Evolutionary conservation across 345 rosid genomes (phyloP), one percentile per base, ranked within the genome.

Genomic region (Kandelia obovata): DNA sequence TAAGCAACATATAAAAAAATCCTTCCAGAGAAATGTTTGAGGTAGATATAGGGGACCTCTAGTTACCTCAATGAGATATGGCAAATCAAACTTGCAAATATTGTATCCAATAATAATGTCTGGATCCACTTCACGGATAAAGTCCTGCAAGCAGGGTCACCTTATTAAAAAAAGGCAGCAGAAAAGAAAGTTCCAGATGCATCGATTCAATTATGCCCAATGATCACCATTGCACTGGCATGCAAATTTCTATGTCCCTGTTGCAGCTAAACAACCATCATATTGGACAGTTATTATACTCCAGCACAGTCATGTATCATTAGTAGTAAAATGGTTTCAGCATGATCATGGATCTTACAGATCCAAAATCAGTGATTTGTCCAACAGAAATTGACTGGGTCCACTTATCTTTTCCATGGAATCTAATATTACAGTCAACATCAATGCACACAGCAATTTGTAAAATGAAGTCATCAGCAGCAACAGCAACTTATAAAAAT

Each of bases 61-160:
- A 68, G 62, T 74, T 84, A 95, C 99, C 99, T 95, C 96, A 37
- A 95, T 87, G 72, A 95, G 91, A 81, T 95, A 95, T 26, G 99
- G 99, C 83, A 95, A 77, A 82, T 95, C 99, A 72, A 95, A 95
- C 71, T 92, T 95, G 92, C 99, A 95, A 74, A 95, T 95, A 76
- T 95, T 95, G 72, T 91, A 95, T 58, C 99, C 99, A 80, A 95
- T 95, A 68, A 95, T 87, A 77, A 95, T 81, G 83, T 95, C 99
- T 64, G 99, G 99, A 79, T 95, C 99, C 66, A 88, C 96, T 77
- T 87, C 93, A 71, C 87, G 84, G 65, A 95, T 82, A 69, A 92
- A 83, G 70, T 92, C 92, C 97, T 95, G 93, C 81, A 81, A 71
- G 70, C 10, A 84, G 78, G 75, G 70, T 69, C 62, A 39, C 62